Evolutionary conservation across 192 early-diverging fungal genomes (phyloP).

Genomic region (Nowakowskiella sp.): DNA sequence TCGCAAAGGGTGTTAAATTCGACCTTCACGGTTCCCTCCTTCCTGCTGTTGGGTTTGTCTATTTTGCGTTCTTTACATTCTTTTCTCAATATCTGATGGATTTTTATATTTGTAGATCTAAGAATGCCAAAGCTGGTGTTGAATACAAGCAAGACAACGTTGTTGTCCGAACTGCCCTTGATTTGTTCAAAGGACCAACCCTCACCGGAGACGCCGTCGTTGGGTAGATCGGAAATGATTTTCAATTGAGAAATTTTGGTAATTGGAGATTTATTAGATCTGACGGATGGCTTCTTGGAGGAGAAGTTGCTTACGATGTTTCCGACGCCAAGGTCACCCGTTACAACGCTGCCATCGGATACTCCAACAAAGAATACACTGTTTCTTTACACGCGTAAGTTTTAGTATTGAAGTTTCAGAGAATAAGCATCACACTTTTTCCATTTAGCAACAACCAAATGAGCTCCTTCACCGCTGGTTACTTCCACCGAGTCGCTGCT

Average conservation of each 20-base stretch:
- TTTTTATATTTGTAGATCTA: slow-evolving; percentile 39
- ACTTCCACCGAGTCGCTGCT: slow-evolving; percentile 92
- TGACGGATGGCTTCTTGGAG: slow-evolving; percentile 86
- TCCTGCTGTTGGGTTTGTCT: slow-evolving; percentile 61
- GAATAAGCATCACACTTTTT: background rate
- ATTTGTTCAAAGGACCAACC: slow-evolving; percentile 92
- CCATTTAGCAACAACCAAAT: slow-evolving; percentile 69
- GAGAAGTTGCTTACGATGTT: slow-evolving; percentile 91
- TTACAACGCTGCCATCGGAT: slow-evolving; percentile 84
- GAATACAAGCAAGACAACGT: slow-evolving; percentile 95
- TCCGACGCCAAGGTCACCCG: slow-evolving; percentile 77
- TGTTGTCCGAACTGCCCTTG: slow-evolving; percentile 79
- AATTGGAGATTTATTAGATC: slow-evolving; percentile 9
- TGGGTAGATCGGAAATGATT: slow-evolving; percentile 27
- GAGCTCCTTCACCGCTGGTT: slow-evolving; percentile 80
- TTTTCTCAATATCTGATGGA: background rate
- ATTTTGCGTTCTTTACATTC: background rate
- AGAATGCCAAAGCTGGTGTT: slow-evolving; percentile 70
- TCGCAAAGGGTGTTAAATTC: slow-evolving; percentile 95
- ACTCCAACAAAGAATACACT: slow-evolving; percentile 78
- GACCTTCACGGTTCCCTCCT: slow-evolving; percentile 77
- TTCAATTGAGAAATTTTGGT: background rate
- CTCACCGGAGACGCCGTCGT: slow-evolving; percentile 82
- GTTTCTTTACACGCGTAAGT: slow-evolving; percentile 77
- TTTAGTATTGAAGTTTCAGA: background rate